Evolutionary conservation across 495 filamentous ascomycete species (phyloP), one percentile per base, ranked within the genome.

Genomic region (Neurospora sublineolata): DNA sequence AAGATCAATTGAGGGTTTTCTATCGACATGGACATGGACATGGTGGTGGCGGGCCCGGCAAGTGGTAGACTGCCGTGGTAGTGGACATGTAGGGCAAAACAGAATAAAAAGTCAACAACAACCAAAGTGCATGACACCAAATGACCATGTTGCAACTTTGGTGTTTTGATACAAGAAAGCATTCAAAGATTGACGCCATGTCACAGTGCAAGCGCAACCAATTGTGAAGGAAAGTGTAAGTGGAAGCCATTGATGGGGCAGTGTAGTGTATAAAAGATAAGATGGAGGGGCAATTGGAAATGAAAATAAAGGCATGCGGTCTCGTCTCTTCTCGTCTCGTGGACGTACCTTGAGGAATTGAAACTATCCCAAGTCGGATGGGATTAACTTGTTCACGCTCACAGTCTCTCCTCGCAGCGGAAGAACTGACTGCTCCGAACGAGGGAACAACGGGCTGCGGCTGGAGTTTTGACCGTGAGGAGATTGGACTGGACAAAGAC

Each of bases 371-470:
- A 74, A 76, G 77, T 76, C 75, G 75, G 75, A 73, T 75, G 52
- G 37, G 75, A 68, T 72, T 71, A 71, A 68, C 70, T 72, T 75
- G 70, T 64, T 64, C 44, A 52, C 44, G 44, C 44, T 44, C 42
- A 4, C 42, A 27, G 44, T 52, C 44, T 44, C 41, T 44, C 18
- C 46, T 80, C 78, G 78, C 78, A 72, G 78, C 78, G 78, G 78
- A 80, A 80, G 78, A 80, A 80, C 76, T 76, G 75, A 72, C 73
- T 70, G 76, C 71, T 80, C 78, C 78, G 78, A 79, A 72, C 71
- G 71, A 73, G 75, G 76, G 44, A 46, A 46, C 44, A 44, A 77
- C 76, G 75, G 78, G 78, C 77, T 74, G 75, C 76, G 76, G 78
- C 77, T 74, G 76, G 77, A 79, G 77, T 78, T 79, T 79, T 79